Base-by-base conservation (phyloP, 495 filamentous ascomycete species). In the Clavariopsis aquatica region DNA sequence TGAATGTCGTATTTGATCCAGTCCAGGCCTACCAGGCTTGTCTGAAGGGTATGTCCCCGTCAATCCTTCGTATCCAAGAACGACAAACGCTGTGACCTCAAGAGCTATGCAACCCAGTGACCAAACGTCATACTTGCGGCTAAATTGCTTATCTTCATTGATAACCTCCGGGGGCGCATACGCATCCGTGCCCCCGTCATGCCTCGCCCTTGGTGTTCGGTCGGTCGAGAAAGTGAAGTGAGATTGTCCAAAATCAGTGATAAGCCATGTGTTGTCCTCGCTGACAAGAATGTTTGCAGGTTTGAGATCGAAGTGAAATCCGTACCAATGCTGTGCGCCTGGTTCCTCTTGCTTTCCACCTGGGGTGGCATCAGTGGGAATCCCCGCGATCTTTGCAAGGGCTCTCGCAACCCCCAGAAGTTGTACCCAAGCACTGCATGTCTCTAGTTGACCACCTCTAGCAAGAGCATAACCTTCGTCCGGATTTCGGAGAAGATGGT, bases 111-210 rank as follows among this genome's bases (percentile, higher is more conserved):
- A 63, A 9, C 65, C 65, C 22, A 68, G 55, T 12, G 65, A 68
- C 65, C 65, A 68, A 0, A 68, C 53, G 49, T 68, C 65, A 47
- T 68, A 64, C n/a, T 41, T 34, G 20, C 60, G 52, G 22, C 31
- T 36, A 19, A 19, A 58, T 47, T 24, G 22, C 3, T 22, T 31
- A n/a, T 64, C 52, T 0, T 45, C 23, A 43, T 59, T 34, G 6
- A 59, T 53, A 20, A 64, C 63, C 24, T 68, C 65, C n/a, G 65
- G 65, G 26, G 65, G 65, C 12, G 65, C 65, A 38, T 68, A 68
- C 20, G 49, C 54, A 34, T 68, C 65, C 7, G 65, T 63, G 15
- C 65, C 65, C 7, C 29, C 27, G 22, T 47, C 31, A 24, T 58
- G 52, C n/a, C 29, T 31, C 1, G 60, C 46, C 13, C 60, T 52